phyloP scores from a whole-genome alignment of 306 rosid genomes.

The Biancaea sappan region DNA sequence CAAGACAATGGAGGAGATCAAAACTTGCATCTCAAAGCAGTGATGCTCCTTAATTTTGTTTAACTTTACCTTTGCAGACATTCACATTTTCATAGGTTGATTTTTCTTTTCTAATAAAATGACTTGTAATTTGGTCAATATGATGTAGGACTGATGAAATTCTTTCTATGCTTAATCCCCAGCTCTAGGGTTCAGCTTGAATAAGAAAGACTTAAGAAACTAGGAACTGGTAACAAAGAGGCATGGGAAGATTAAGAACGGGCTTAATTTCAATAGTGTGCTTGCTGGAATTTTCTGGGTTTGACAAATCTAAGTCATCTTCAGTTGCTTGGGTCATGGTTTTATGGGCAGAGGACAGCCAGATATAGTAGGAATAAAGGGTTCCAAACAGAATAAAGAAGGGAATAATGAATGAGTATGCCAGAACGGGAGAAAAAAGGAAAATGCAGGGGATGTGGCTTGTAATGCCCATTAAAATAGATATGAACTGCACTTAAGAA shows the following conservation, averaged over 20 bases:
- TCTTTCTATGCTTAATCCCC: background rate
- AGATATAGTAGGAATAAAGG: background rate
- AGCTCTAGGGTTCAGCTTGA: slow-evolving; percentile 14
- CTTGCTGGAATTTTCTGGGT: background rate
- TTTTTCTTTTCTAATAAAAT: background rate
- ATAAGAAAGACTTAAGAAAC: background rate
- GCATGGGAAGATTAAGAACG: background rate
- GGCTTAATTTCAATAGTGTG: background rate
- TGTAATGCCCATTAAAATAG: background rate
- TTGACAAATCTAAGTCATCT: background rate
- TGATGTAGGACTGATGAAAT: background rate
- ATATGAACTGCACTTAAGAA: background rate
- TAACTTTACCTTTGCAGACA: background rate
- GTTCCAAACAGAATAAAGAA: background rate
- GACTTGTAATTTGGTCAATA: background rate
- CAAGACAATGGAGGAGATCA: background rate
- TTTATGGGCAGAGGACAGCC: background rate
- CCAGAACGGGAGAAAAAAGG: background rate
- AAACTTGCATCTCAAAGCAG: background rate
- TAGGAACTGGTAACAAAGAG: background rate
- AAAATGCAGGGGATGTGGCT: background rate
- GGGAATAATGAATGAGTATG: background rate
- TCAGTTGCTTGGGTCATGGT: background rate
- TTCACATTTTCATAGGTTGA: background rate
- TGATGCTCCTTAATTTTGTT: background rate